Conservation (phyloP, 2,329 filamentous ascomycete species). For the Paracoccidioides brasiliensis region DNA sequence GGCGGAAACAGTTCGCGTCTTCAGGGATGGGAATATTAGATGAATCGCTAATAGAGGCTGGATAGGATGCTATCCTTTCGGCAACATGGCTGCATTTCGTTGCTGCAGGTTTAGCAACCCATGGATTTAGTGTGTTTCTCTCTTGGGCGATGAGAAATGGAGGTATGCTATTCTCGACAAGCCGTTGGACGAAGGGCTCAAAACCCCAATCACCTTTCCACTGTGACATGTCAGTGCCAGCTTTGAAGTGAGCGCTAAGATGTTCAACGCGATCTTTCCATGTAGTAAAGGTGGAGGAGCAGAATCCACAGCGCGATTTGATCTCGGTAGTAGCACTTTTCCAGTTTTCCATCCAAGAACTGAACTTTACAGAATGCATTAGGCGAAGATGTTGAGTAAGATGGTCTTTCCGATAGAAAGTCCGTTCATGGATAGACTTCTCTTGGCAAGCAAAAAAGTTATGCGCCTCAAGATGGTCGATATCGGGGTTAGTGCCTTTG, state of each 20-base stretch:
- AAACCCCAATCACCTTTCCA: constrained; percentile 33
- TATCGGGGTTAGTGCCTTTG: constrained; percentile 38
- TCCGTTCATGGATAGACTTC: constrained; percentile 46
- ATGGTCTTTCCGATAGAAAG: constrained; percentile 51
- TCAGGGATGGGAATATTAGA: constrained; percentile 16
- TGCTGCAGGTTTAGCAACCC: constrained; percentile 6
- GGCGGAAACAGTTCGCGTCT: constrained; percentile 30
- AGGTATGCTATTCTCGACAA: constrained; percentile 26
- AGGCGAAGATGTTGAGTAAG: constrained; percentile 48
- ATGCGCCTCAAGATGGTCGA: constrained; percentile 46
- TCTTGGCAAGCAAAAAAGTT: constrained; percentile 47
- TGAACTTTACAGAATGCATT: constrained; percentile 46
- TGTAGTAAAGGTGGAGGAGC: constrained; percentile 26
- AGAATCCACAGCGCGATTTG: constrained; percentile 37
- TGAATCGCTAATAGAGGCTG: background rate
- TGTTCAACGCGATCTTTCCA: constrained; percentile 35
- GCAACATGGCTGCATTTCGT: background rate
- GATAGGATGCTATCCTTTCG: background rate
- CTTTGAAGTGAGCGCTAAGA: constrained; percentile 28
- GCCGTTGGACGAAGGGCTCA: constrained; percentile 23
- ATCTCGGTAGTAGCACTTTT: constrained; percentile 43
- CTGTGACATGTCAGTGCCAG: constrained; percentile 25
- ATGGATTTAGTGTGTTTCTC: constrained; percentile 23
- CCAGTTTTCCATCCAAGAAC: constrained; percentile 45
- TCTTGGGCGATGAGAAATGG: constrained; percentile 27